Evolutionary conservation across 2,329 filamentous ascomycete species (phyloP).

Genomic region (Colletotrichum sublineola): DNA sequence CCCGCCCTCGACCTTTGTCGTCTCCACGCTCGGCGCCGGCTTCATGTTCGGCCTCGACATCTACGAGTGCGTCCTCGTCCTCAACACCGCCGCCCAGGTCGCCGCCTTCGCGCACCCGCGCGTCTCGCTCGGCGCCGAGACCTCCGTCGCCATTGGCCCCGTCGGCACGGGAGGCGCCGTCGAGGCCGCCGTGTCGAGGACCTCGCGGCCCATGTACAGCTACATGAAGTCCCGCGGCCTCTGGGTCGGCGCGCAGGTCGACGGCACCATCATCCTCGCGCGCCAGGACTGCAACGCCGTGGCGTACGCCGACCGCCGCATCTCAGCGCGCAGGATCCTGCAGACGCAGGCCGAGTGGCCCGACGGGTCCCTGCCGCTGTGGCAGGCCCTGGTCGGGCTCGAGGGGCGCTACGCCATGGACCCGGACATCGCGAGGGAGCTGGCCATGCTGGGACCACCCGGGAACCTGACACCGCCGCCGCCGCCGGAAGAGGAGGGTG

Average conservation of each 20-base stretch:
- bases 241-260: constrained; percentile 84
- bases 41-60: constrained; percentile 81
- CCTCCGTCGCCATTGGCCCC: constrained; percentile 73
- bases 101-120: constrained; percentile 76
- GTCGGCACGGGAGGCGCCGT: constrained; percentile 74
- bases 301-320: constrained; percentile 76
- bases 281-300: constrained; percentile 82
- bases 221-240: constrained; percentile 86
- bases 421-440: constrained; percentile 46
- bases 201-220: constrained; percentile 76
- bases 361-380: constrained; percentile 53
- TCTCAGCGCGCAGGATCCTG: constrained; percentile 54
- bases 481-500: constrained; percentile 55
- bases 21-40: constrained; percentile 78
- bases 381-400: constrained; percentile 56
- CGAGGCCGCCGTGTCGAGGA: constrained; percentile 50
- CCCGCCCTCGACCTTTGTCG: constrained; percentile 78
- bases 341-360: constrained; percentile 57
- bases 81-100: constrained; percentile 77
- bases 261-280: constrained; percentile 83
- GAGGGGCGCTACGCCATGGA: constrained; percentile 51
- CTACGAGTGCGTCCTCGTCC: constrained; percentile 82
- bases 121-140: constrained; percentile 76
- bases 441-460: constrained; percentile 45
- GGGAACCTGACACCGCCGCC: constrained; percentile 40